Evolutionary conservation across 2,329 filamentous ascomycete species (phyloP), one percentile per base, ranked within the genome.

Genomic region (Ophioceras dolichostomum): DNA sequence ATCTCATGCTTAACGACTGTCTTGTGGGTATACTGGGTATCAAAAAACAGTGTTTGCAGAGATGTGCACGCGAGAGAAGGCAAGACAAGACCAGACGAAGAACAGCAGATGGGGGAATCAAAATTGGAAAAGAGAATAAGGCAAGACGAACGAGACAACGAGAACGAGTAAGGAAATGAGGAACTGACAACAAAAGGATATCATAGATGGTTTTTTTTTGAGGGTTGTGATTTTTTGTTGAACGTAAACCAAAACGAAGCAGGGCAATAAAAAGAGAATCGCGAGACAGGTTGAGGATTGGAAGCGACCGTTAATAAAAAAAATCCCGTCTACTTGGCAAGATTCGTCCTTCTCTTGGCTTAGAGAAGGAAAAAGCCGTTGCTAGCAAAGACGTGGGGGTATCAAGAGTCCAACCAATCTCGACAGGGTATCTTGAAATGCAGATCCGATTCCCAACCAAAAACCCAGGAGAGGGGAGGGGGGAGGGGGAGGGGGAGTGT

Each of bases 361-460:
- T n/a, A n/a, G n/a, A n/a, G n/a, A n/a, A n/a, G n/a, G n/a, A n/a
- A n/a, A n/a, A n/a, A 35, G 13, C 21, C 33, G 14, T 10, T 28
- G 19, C 33, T 20, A 19, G 36, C n/a, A 10, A 38, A 38, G 29
- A 20, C n/a, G 13, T 16, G 30, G 9, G 33, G 38, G 38, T 39
- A 39, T 36, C 33, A 36, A 31, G 33, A 32, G 18, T 39, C 31
- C 20, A 35, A 36, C 35, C 14, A 34, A 43, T 41, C 60, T 67
- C 56, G 60, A 65, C 60, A 63, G 66, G 66, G 66, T 69, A 68
- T 69, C 65, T 67, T 61, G 62, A 70, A 69, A 71, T 70, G 66
- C 67, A 70, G 61, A 67, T 62, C 64, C 62, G 64, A 59, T 62
- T 58, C 64, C 62, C 52, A 59, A 59, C 61, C 61, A 58, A 52